These are phyloP conservation scores for Lachnellula subtilissima DNA, from an alignment of 2,329 filamentous ascomycete species.

Conservation along the genomic window DNA sequence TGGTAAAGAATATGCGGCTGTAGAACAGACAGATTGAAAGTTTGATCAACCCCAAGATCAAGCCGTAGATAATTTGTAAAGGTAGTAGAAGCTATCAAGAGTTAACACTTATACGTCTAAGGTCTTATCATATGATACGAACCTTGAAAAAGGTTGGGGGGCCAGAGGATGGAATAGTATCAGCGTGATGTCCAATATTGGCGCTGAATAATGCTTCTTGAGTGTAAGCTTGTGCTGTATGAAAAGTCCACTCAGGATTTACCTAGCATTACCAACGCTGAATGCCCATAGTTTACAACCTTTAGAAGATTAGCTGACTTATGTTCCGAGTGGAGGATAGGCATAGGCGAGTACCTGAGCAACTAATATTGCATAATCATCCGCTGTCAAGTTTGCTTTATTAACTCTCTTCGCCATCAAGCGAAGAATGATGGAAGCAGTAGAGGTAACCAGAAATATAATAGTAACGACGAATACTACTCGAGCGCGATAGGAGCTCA, in stretches of 20 bases:
- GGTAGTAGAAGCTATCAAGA: background rate
- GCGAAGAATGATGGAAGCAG: conserved; percentile 6
- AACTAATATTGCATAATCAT: conserved; percentile 5
- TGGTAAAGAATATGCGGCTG: conserved; percentile 5
- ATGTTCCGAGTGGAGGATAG: background rate
- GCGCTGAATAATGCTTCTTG: conserved; percentile 1
- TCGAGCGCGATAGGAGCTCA: background rate
- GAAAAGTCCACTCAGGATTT: background rate
- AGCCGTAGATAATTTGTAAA: background rate
- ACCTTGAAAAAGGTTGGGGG: conserved; percentile 1
- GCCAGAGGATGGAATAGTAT: background rate
- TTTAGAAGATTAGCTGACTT: background rate
- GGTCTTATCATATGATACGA: background rate
- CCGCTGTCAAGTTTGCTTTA: background rate
- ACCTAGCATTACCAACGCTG: background rate
- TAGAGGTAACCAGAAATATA: conserved; percentile 3
- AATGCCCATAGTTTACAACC: background rate
- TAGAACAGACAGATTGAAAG: conserved; percentile 27
- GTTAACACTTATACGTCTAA: background rate
- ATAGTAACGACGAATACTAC: conserved; percentile 1
- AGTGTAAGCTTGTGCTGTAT: background rate
- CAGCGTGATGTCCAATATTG: conserved; percentile 1
- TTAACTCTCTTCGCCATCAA: conserved; percentile 5
- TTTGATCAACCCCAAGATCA: conserved; percentile 11
- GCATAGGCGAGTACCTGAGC: background rate